Conservation (phyloP, 345 rosid genomes). For the Salix udensis region DNA sequence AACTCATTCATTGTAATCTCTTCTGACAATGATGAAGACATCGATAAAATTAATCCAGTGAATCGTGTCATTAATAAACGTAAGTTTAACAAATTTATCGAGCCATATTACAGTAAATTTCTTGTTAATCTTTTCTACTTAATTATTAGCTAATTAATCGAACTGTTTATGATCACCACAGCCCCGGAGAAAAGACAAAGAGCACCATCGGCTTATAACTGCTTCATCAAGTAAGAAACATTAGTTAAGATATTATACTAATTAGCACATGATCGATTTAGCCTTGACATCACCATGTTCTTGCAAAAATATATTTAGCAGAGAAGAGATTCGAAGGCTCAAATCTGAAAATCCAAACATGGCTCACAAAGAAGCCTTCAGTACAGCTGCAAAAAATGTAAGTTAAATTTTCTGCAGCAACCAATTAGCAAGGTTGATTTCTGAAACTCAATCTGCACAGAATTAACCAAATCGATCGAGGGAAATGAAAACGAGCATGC, state of each 20-base stretch:
- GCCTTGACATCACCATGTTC: neutral
- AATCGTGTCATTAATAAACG: slow-evolving; percentile 82
- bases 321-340: slow-evolving; percentile 97
- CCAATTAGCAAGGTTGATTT: neutral
- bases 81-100: slow-evolving; percentile 26
- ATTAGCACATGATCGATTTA: neutral
- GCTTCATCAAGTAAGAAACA: slow-evolving; percentile 79
- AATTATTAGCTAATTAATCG: neutral
- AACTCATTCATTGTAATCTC: slow-evolving; percentile 46
- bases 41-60: slow-evolving; percentile 20
- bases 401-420: neutral
- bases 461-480: neutral
- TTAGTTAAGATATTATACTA: neutral
- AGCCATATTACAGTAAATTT: too few species aligned
- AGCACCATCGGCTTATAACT: slow-evolving; percentile 93
- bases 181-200: slow-evolving; percentile 98
- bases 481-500: neutral
- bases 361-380: slow-evolving; percentile 96
- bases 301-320: slow-evolving; percentile 25
- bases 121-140: neutral
- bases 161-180: slow-evolving; percentile 14
- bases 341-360: slow-evolving; percentile 87
- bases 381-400: slow-evolving; percentile 96
- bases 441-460: neutral
- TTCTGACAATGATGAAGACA: slow-evolving; percentile 76